These are phyloP conservation scores for Exidia glandulosa DNA, from an alignment of 768 basidiomycete species.

Conservation along the genomic window DNA sequence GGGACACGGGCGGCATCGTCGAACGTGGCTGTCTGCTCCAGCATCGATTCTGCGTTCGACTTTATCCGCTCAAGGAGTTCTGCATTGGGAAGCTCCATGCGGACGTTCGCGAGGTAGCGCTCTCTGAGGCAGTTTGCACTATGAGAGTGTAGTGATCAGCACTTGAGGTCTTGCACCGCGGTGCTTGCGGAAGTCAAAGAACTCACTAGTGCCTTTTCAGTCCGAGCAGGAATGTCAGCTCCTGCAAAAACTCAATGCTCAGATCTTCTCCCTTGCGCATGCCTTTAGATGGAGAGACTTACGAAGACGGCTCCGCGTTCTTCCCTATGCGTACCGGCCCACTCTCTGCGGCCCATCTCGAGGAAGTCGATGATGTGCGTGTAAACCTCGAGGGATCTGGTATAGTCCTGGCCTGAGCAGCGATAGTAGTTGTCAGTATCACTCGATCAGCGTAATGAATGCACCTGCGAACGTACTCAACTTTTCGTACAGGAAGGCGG, in stretches of 20 bases:
- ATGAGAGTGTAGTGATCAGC: too few species aligned
- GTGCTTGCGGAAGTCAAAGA: too few species aligned
- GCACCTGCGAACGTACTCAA: not conserved
- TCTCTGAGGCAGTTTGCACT: too few species aligned
- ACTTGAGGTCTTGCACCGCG: too few species aligned
- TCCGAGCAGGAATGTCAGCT: not conserved
- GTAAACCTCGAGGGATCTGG: not conserved
- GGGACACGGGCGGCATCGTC: not conserved
- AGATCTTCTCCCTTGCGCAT: not conserved
- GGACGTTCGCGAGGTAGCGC: too few species aligned
- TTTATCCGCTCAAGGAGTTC: too few species aligned
- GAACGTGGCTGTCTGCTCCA: not conserved
- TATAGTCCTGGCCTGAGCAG: not conserved
- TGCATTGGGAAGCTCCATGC: too few species aligned
- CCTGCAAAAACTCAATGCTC: not conserved
- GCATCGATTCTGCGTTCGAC: too few species aligned
- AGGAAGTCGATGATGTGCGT: not conserved
- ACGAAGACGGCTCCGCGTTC: not conserved
- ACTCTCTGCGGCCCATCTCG: not conserved
- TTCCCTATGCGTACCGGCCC: not conserved
- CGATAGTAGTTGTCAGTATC: not conserved
- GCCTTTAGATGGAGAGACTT: not conserved
- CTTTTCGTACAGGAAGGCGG: too few species aligned
- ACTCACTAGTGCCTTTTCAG: too few species aligned
- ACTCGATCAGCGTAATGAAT: not conserved